Conservation (phyloP, 805 yeast species). For the Pichia cephalocereana region DNA sequence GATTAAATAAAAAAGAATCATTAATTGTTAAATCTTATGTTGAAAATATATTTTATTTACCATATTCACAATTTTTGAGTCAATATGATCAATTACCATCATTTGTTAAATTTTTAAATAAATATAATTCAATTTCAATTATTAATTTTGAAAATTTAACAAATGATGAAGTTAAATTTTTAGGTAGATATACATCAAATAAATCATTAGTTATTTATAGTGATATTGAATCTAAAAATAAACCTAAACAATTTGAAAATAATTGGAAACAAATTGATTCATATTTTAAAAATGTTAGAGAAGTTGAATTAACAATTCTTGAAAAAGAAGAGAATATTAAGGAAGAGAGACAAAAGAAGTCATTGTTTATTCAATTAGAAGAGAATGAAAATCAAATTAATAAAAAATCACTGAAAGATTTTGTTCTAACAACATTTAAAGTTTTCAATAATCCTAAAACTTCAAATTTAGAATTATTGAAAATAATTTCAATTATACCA, state of each 20-base stretch:
- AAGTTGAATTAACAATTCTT: not conserved
- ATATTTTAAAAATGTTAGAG: not conserved
- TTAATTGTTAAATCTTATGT: not conserved
- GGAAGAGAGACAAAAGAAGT: not conserved
- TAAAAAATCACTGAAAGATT: not conserved
- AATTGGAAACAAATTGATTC: conserved; percentile 1
- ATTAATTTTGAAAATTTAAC: conserved; percentile 1
- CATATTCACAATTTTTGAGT: conserved; percentile 1
- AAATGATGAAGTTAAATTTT: not conserved
- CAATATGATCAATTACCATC: not conserved
- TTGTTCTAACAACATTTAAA: not conserved
- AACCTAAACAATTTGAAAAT: not conserved
- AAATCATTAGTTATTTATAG: conserved; percentile 1
- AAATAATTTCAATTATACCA: conserved; percentile 2
- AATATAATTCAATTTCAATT: not conserved
- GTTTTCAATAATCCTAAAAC: not conserved
- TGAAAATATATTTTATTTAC: not conserved
- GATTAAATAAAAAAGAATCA: not conserved
- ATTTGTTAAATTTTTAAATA: not conserved
- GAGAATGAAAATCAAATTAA: not conserved
- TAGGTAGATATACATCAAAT: not conserved
- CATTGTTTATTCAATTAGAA: not conserved
- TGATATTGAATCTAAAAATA: not conserved
- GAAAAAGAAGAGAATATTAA: not conserved
- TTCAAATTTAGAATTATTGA: not conserved